A percentile compares a stretch with the other conserved stretches of the same genome.
Evolutionary conservation across 768 basidiomycete genomes (phyloP).

Genomic region (Phanerochaete carnosa): DNA sequence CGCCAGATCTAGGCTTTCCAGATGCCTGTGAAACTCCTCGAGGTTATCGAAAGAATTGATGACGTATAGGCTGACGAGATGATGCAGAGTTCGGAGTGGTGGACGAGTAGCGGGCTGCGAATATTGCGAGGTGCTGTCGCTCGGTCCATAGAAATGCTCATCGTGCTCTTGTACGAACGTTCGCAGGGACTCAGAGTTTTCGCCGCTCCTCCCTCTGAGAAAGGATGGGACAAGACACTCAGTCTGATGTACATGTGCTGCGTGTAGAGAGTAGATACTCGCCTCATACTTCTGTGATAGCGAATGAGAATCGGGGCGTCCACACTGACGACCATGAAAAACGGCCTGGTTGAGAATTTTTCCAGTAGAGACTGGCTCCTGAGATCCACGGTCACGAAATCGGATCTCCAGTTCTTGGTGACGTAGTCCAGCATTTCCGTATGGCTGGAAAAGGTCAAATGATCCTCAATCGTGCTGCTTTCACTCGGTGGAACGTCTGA

Average conservation of each 20-base stretch:
- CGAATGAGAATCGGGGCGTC: slow-evolving; percentile 80
- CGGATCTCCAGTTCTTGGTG: slow-evolving; percentile 74
- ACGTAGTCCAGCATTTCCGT: slow-evolving; percentile 64
- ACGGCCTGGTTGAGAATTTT: slow-evolving; percentile 80
- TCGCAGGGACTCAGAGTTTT: too few relatives aligned
- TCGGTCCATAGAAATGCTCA: slow-evolving; percentile 57
- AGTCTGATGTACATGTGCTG: background rate
- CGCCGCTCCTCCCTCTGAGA: too few relatives aligned
- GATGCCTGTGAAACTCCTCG: slow-evolving; percentile 50
- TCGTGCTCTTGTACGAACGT: slow-evolving; percentile 81
- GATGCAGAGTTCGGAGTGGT: slow-evolving; percentile 13
- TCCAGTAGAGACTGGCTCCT: slow-evolving; percentile 52
- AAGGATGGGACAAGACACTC: background rate
- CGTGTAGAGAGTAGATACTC: background rate
- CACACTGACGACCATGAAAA: slow-evolving; percentile 79
- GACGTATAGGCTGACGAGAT: slow-evolving; percentile 52
- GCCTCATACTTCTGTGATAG: slow-evolving; percentile 58
- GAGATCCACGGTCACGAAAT: slow-evolving; percentile 83
- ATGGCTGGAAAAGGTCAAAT: slow-evolving; percentile 42
- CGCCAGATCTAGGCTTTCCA: slow-evolving; percentile 66
- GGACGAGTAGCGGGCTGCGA: too few relatives aligned
- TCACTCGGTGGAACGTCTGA: slow-evolving; percentile 9
- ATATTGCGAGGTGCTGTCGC: too few relatives aligned
- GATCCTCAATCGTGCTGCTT: background rate
- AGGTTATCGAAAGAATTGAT: slow-evolving; percentile 60